Conservation (phyloP, 2,329 filamentous ascomycete genomes). For the Venturia nashicola region DNA sequence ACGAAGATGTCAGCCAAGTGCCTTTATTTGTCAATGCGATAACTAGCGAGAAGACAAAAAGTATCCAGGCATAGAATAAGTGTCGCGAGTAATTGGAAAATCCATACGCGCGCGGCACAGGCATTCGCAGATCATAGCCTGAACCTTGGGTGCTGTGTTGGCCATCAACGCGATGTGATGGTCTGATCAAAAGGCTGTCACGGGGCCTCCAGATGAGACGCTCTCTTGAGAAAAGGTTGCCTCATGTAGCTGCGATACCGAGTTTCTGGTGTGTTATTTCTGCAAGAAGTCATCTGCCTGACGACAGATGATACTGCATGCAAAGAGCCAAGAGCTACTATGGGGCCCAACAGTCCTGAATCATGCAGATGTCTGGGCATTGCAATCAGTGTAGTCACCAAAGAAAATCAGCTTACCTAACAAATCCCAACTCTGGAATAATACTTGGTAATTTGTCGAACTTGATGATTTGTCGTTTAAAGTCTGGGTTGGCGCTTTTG, state of each 20-base stretch:
- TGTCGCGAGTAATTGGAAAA: neutral
- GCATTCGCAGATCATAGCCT: neutral
- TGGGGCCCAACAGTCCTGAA: too few relatives aligned
- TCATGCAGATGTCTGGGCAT: neutral
- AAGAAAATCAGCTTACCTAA: slow-evolving; percentile 24
- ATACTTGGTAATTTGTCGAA: slow-evolving; percentile 32
- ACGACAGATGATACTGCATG: neutral
- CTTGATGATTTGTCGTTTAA: slow-evolving; percentile 29
- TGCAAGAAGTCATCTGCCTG: neutral
- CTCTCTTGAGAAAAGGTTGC: neutral
- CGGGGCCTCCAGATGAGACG: neutral
- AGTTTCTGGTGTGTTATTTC: neutral
- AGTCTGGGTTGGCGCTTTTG: slow-evolving; percentile 31
- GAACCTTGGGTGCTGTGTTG: neutral
- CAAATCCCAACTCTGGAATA: slow-evolving; percentile 34
- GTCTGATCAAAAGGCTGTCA: neutral
- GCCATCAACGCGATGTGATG: neutral
- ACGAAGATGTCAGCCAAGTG: neutral
- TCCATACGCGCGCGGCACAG: neutral
- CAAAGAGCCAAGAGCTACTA: neutral
- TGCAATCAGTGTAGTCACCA: neutral
- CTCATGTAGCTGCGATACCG: neutral
- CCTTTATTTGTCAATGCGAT: neutral
- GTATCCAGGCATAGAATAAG: neutral
- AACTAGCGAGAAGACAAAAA: neutral